Base-by-base conservation (phyloP, 2,329 filamentous ascomycete species). In the Monilinia laxa region DNA sequence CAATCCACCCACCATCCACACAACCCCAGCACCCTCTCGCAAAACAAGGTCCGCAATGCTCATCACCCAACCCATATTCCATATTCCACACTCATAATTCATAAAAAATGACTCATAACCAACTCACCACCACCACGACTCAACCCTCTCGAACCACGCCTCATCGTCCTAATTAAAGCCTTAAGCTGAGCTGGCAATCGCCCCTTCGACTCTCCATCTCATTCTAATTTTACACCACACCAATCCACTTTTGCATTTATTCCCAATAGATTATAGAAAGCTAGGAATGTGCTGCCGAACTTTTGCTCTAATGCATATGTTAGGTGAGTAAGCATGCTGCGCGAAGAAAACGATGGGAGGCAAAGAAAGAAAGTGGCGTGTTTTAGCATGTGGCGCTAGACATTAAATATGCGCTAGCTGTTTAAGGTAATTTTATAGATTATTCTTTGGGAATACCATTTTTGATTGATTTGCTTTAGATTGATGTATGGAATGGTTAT, bases 401-500 rank as follows among this genome's bases (percentile, higher is more conserved):
- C 6, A 42, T 57, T 57, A 42, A n/a, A 16, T 25, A 16, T 16
- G n/a, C 55, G 35, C 38, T 58, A 58, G 55, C 55, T 58, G 42
- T 12, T 25, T 58, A 28, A 16, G 38, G 55, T 20, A 58, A 18
- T 45, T 38, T 25, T 42, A 28, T 28, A 18, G 20, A 9, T 57
- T 25, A 25, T 28, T 20, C 3, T 14, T 28, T 58, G 20, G 16
- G 25, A 28, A 31, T 25, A 58, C 12, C 3, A 11, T 49, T 49
- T n/a, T 49, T 9, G 18, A n/a, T 49, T 18, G 18, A 49, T n/a
- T n/a, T n/a, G 18, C 2, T 9, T 49, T 49, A 6, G 6, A 3
- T n/a, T 20, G 9, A n/a, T 20, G 20, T 49, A 7, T 49, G 54
- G 25, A 57, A 23, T 10, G 54, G 16, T 58, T 18, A 14, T 20